Conservation (phyloP, 306 rosid genomes). For the Quercus engelmannii region DNA sequence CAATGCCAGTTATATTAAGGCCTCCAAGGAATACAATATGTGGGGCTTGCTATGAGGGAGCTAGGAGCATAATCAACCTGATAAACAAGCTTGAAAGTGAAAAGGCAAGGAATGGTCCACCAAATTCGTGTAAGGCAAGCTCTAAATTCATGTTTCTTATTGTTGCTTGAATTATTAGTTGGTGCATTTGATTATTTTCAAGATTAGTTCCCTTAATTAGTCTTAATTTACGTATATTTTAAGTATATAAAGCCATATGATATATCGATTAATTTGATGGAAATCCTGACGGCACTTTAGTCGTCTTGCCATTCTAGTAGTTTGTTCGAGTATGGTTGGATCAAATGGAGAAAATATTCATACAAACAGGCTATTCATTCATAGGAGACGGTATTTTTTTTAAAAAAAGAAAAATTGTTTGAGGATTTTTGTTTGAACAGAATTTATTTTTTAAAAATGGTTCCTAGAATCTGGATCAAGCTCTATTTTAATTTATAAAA, state of each 20-base stretch:
- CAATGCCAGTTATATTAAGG: conserved; percentile 69
- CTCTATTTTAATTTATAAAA: too few relatives aligned
- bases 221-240: background rate
- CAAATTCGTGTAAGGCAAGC: conserved; percentile 75
- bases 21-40: conserved; percentile 87
- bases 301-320: too few relatives aligned
- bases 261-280: too few relatives aligned
- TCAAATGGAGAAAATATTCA: background rate
- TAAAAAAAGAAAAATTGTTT: background rate
- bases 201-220: background rate
- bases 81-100: conserved; percentile 46
- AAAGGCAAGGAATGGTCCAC: conserved; percentile 7
- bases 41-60: conserved; percentile 74
- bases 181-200: background rate
- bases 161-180: too few relatives aligned
- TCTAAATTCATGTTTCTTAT: conserved; percentile 14
- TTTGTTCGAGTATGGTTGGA: background rate
- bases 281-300: too few relatives aligned
- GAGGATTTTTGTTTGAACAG: background rate
- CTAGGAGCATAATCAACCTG: conserved; percentile 49
- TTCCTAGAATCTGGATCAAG: too few relatives aligned
- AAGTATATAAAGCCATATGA: too few relatives aligned
- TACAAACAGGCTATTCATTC: background rate
- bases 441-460: too few relatives aligned
- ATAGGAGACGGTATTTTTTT: background rate